Evolutionary conservation across 331 rosid genomes (phyloP).

Genomic region (Malus hybrid): DNA sequence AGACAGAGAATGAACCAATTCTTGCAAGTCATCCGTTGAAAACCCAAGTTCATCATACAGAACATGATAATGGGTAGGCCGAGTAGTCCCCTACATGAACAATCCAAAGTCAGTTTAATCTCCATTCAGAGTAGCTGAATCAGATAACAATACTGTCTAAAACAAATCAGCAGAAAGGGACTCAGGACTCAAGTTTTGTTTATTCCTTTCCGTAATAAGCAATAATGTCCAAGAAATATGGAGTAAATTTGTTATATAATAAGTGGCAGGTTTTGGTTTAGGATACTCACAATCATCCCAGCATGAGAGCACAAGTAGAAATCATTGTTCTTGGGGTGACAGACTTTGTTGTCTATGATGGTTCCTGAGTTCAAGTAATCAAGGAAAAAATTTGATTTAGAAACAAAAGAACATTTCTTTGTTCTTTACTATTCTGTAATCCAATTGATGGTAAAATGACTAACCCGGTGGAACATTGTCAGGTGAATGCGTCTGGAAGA

Average conservation of each 20-base stretch:
- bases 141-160: not conserved
- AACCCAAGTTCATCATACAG: conserved; percentile 70
- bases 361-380: conserved; percentile 44
- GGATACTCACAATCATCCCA: conserved; percentile 76
- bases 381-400: not conserved
- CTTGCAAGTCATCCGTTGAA: conserved; percentile 80
- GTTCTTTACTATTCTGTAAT: not conserved
- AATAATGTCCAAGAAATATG: not conserved
- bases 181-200: not conserved
- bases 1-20: conserved; percentile 79
- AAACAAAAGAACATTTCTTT: not conserved
- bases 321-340: conserved; percentile 79
- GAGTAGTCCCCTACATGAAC: conserved; percentile 58
- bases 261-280: not conserved
- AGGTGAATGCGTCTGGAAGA: conserved; percentile 54
- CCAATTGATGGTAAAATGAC: not conserved
- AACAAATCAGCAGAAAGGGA: not conserved
- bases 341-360: conserved; percentile 69
- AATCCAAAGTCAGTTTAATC: not conserved
- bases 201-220: not conserved
- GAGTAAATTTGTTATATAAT: not conserved
- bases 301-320: conserved; percentile 90
- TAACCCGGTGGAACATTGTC: conserved; percentile 91
- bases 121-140: not conserved
- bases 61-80: conserved; percentile 85